Evolutionary conservation across 768 basidiomycete genomes (phyloP).

Genomic region (Rhodotorula diobovata): DNA sequence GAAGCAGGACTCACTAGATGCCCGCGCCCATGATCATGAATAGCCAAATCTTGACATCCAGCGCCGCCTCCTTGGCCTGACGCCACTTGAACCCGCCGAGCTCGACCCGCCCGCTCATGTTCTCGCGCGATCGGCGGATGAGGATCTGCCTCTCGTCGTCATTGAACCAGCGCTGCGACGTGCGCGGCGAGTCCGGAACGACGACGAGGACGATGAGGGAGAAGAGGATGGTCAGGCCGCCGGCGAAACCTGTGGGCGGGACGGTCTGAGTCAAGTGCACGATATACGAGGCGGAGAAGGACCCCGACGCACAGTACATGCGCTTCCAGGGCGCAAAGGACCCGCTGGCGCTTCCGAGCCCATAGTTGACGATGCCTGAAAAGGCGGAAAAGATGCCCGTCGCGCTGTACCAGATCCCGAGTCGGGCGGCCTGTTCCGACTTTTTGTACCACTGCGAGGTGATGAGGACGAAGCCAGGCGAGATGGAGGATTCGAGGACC

Average conservation of each 20-base stretch:
- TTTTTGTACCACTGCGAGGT: constrained; percentile 49
- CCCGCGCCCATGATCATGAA: constrained; percentile 46
- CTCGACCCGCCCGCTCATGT: constrained; percentile 23
- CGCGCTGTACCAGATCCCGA: constrained; percentile 48
- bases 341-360: constrained; percentile 43
- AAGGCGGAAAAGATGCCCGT: constrained; percentile 49
- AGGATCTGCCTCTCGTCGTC: constrained; percentile 43
- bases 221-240: constrained; percentile 47
- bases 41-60: constrained; percentile 47
- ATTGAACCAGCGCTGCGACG: constrained; percentile 45
- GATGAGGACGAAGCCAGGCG: constrained; percentile 48
- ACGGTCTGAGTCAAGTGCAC: constrained; percentile 38
- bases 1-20: constrained; percentile 4
- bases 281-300: too few species aligned
- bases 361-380: constrained; percentile 48
- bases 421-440: constrained; percentile 43
- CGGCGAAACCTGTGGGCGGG: constrained; percentile 31
- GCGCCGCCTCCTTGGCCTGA: constrained; percentile 45
- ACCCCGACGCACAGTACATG: not conserved
- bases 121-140: constrained; percentile 40
- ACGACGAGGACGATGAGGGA: constrained; percentile 44
- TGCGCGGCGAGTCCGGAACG: constrained; percentile 46
- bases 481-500: constrained; percentile 30
- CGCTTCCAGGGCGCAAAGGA: constrained; percentile 45
- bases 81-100: constrained; percentile 35